These are phyloP conservation scores for Saccharomyces hybrid DNA, from an alignment of 1,139 yeast species.

Conservation along the genomic window DNA sequence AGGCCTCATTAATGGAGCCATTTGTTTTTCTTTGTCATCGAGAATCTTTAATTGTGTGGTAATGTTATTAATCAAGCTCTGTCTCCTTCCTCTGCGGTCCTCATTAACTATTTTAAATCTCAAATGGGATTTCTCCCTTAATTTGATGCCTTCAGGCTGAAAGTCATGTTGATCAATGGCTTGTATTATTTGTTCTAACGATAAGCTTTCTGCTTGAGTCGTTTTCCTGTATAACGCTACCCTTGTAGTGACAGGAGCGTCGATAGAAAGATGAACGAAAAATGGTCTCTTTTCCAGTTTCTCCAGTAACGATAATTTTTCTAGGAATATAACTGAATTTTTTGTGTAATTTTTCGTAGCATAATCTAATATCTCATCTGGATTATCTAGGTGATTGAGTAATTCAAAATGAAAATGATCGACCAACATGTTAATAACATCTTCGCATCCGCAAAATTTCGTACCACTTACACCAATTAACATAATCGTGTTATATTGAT, in stretches of 20 bases:
- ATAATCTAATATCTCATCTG: slow-evolving; percentile 44
- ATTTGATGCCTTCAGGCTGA: slow-evolving; percentile 11
- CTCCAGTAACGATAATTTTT: slow-evolving; percentile 39
- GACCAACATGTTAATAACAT: slow-evolving; percentile 14
- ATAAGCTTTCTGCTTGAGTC: slow-evolving; percentile 1
- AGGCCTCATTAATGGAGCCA: slow-evolving; percentile 63
- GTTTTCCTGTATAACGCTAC: slow-evolving; percentile 22
- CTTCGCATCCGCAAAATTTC: slow-evolving; percentile 20
- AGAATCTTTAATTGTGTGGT: slow-evolving; percentile 11
- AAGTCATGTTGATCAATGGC: slow-evolving; percentile 17
- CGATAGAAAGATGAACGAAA: slow-evolving; percentile 71
- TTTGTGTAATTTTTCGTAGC: slow-evolving; percentile 66
- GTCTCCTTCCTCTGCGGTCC: slow-evolving; percentile 4
- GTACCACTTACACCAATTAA: slow-evolving; percentile 27
- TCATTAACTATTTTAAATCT: slow-evolving; percentile 14
- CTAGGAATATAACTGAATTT: slow-evolving; percentile 52
- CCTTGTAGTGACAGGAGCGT: slow-evolving; percentile 59
- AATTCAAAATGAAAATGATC: slow-evolving; percentile 18
- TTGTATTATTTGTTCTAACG: slow-evolving; percentile 8
- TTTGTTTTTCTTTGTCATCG: slow-evolving; percentile 7
- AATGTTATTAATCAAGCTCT: slow-evolving; percentile 11
- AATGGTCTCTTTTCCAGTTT: slow-evolving; percentile 68
- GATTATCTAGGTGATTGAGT: slow-evolving; percentile 30
- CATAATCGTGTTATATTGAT: slow-evolving; percentile 11
- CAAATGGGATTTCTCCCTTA: slow-evolving; percentile 22